Evolutionary conservation across 345 rosid species (phyloP), one percentile per base, ranked within the genome.

Genomic region (Rhizophora mangle): DNA sequence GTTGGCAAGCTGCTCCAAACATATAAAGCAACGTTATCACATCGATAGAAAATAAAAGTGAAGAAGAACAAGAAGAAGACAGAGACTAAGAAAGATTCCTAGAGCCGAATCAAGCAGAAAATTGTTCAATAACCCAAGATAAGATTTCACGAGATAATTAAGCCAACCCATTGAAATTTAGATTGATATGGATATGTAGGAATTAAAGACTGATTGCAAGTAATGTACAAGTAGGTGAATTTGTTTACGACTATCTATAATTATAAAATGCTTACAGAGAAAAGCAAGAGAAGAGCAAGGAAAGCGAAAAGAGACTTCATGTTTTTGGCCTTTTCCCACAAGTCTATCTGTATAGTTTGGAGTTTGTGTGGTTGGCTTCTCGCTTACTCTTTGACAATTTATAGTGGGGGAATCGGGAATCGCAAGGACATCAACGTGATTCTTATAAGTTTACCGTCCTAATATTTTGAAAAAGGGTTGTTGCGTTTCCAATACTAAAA

Each of bases 251-350:
- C 16, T 15, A 43, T 11, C 22, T 56, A 27, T 8, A 18, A 19
- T 0, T 32, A 20, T 29, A 27, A 72, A 46, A 49, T 56, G 65
- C 81, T 73, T 79, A 85, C 88, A 76, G 63, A 46, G 64, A 82
- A 67, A 65, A 82, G 62, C 63, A 68, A 76, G 68, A 79, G 52
- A 71, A 74, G 24, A 63, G 68, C 54, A 51, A 79, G 32, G 57
- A 75, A 58, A 36, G 73, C 62, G 30, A 67, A 30, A 26, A 29
- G 52, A 60, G 55, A 62, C 82, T 76, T 82, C 86, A 80, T 84
- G 60, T 32, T 61, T 60, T 43, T 61, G 60, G 29, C 30, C 24
- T 8, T 56, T 56, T 56, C 18, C 60, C 16, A 1, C 29, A 8
- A 43, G 2, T 10, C 11, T 10, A 24, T 24, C 16, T 22, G 30